Base-by-base conservation (phyloP, 164 flowering plant genomes). In the Amborella trichopoda region DNA sequence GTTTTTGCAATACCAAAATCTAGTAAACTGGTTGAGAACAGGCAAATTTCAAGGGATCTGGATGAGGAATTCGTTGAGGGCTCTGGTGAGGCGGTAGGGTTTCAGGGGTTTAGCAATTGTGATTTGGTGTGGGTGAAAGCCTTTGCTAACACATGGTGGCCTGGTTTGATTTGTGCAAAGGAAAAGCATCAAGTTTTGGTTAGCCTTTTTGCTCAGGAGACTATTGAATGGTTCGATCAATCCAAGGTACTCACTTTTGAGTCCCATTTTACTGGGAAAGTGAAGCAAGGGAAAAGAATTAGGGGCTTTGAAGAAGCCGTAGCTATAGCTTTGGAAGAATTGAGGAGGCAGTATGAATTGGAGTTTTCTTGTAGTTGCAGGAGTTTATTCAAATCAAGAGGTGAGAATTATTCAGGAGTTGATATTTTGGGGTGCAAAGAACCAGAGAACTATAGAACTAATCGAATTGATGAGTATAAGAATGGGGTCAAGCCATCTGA, bases 51-150 rank as follows among this genome's bases (percentile, higher is more conserved):
- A n/a, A n/a, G n/a, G n/a, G n/a, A n/a, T n/a, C n/a, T n/a, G n/a
- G n/a, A n/a, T 42, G 53, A 38, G 53, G 26, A 8, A 17, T 38
- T 20, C n/a, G 45, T 17, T 3, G 1, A 3, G 25, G 25, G 34
- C 11, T 8, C 34, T 9, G 14, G 34, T 8, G 34, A 14, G 11
- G 34, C 9, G 34, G 34, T 6, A 10, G 22, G 45, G 6, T 18
- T 21, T 5, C 24, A 28, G 33, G 20, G 50, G 13, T 49, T 44
- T 12, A 23, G 28, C 12, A 38, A 26, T 25, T 61, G 59, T 12
- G 69, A 65, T 3, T 5, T 65, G 5, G 69, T 65, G 30, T 65
- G 69, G 65, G 69, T 56, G 6, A 61, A 48, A 40, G 58, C 45
- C 1, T 50, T 2, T 12, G 56, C 55, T 23, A 12, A 23, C 33